Percentiles rank a stretch among this genome's conserved stretches.
These are phyloP conservation scores for Teunomyces lycoperdinae DNA, from an alignment of 805 yeast genomes.

Conservation along the genomic window DNA sequence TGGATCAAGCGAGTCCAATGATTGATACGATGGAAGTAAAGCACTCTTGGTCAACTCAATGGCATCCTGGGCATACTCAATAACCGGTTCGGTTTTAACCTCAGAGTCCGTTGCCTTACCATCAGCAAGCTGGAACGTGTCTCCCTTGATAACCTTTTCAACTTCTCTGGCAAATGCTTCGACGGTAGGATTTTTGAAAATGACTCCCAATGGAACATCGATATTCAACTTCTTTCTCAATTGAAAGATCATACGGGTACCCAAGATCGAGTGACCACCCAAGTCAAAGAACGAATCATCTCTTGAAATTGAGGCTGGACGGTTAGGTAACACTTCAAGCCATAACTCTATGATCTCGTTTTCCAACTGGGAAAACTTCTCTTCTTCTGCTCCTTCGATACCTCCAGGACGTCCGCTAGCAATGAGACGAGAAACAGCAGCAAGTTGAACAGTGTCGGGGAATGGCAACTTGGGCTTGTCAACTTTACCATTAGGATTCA, in stretches of 20 bases:
- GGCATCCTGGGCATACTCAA: conserved; percentile 72
- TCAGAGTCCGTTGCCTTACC: conserved; percentile 25
- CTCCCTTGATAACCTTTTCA: conserved; percentile 52
- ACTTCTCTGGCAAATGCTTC: conserved; percentile 74
- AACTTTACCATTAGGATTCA: conserved; percentile 97
- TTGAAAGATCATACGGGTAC: conserved; percentile 95
- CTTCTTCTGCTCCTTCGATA: conserved; percentile 40
- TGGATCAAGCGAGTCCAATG: conserved; percentile 36
- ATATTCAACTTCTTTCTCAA: conserved; percentile 73
- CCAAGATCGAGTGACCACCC: conserved; percentile 97
- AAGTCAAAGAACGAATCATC: conserved; percentile 92
- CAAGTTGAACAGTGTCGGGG: conserved; percentile 86
- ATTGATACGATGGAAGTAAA: conserved; percentile 45
- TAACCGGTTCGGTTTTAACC: conserved; percentile 29
- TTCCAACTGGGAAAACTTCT: conserved; percentile 60
- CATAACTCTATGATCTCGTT: conserved; percentile 74
- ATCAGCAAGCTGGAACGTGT: conserved; percentile 43
- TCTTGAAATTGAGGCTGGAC: conserved; percentile 73
- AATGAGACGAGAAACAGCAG: conserved; percentile 60
- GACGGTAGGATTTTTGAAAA: conserved; percentile 87
- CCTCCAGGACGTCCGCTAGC: conserved; percentile 29
- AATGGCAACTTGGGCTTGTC: conserved; percentile 96
- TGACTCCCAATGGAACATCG: conserved; percentile 84
- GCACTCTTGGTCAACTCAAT: conserved; percentile 40
- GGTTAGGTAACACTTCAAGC: conserved; percentile 79